Base-by-base conservation (phyloP, 2,329 filamentous ascomycete genomes). In the Hymenotorrendiella dingleyae region DNA sequence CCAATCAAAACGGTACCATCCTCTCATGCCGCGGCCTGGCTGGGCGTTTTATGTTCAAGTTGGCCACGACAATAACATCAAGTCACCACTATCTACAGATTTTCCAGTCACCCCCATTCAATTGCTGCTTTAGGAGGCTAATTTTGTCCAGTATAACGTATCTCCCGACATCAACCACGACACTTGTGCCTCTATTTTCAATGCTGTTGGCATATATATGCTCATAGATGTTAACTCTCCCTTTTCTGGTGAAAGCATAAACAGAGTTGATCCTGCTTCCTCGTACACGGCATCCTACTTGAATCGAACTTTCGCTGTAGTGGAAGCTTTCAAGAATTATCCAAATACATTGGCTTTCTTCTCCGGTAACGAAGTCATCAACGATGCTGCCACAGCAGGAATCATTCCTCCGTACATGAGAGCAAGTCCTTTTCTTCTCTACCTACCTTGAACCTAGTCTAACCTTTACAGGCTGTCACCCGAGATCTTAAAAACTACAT, bases 401-500 rank as follows among this genome's bases (percentile, higher is more conserved):
- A 64, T 63, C 40, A 79, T 78, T 24, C 82, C 80, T 23, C 82
- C 79, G n/a, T 90, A 86, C 62, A 70, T 82, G 53, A 74, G 80
- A 46, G 61, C 61, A 40, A 47, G 55, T 52, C 12, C 7, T 9
- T 11, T 12, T 4, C 7, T n/a, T 9, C 9, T 28, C 20, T 21
- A 8, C 9, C 4, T 28, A 2, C 4, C 21, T 20, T 26, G 12
- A 9, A 21, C 17, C 11, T 10, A 30, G 33, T 19, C 48, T 57
- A 45, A 57, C 42, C 33, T 21, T 64, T 71, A 58, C 71, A 78
- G 64, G 85, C 85, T 49, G 78, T 87, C 50, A 88, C 82, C 35
- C 82, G 85, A 58, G 85, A 90, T 64, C 72, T 90, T 62, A 88
- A 86, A 72, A 82, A 81, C 62, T 90, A 90, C 70, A 81, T 89